These are phyloP conservation scores for Suillus clintonianus DNA, from an alignment of 768 basidiomycete genomes.

Conservation along the genomic window DNA sequence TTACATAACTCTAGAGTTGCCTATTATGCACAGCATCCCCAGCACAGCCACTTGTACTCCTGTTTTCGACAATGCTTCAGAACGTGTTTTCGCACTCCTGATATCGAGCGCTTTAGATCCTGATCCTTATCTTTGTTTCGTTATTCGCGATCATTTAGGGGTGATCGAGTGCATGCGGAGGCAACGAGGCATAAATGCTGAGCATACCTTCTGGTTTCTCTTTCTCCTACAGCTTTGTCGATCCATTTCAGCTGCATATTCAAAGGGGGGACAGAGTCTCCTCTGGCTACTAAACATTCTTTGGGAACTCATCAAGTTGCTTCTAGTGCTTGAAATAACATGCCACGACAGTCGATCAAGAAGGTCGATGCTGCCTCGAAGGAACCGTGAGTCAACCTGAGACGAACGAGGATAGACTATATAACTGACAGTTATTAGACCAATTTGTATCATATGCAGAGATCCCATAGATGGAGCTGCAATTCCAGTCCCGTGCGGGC, in stretches of 20 bases:
- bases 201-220: not conserved
- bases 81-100: conserved; percentile 3
- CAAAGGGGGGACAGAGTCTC: not conserved
- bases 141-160: conserved; percentile 4
- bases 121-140: conserved; percentile 1
- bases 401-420: not conserved
- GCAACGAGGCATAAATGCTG: conserved; percentile 1
- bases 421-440: not conserved
- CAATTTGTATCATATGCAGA: conserved; percentile 23
- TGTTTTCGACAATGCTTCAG: not conserved
- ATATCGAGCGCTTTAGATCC: not conserved
- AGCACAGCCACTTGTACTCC: not conserved
- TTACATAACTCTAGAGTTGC: not conserved
- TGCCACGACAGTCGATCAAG: conserved; percentile 5
- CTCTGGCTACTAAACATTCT: not conserved
- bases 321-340: not conserved
- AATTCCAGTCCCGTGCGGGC: conserved; percentile 23
- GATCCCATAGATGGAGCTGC: conserved; percentile 15
- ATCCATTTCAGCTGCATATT: not conserved
- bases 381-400: not conserved
- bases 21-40: not conserved
- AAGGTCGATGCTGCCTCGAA: not conserved
- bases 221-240: not conserved
- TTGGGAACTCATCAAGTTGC: not conserved
- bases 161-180: not conserved